Base-by-base conservation (phyloP, 2,329 filamentous ascomycete species). In the Aspergillus ustus region DNA sequence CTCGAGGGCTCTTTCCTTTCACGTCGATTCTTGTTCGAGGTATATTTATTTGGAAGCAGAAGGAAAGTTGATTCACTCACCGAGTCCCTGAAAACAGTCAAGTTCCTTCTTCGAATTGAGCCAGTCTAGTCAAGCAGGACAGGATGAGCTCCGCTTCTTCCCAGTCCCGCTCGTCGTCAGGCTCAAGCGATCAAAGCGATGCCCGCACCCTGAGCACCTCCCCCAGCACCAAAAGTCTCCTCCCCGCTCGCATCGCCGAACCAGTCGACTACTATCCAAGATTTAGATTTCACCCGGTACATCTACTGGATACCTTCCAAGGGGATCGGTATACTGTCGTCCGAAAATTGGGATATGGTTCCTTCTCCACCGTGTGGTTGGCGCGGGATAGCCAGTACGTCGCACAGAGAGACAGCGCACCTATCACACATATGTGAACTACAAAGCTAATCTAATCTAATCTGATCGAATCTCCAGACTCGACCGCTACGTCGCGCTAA, bases 341-440 rank as follows among this genome's bases (percentile, higher is more conserved):
- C 15, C 53, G 53, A 2, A 57, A 57, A 17, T 15, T 57, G 6
- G 53, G 53, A 3, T 57, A 40, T 20, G 53, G 53, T 2, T 57
- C 53, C 3, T 57, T 57, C 20, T 57, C 53, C 2, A 57, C 53
- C 2, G 53, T 57, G 4, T 57, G 53, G 53, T 40, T 57, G 44
- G 53, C 53, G 13, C 34, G 44, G 9, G 53, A 57, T 15, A 37
- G 9, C 6, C 19, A 48, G 53, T 57, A 49, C 6, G 45, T 48
- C n/a, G 34, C 7, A n/a, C n/a, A 37, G 4, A 37, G 31, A 13
- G 4, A 37, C 8, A n/a, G n/a, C n/a, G n/a, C n/a, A n/a, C n/a
- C n/a, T n/a, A n/a, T n/a, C n/a, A n/a, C n/a, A n/a, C n/a, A n/a
- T n/a, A n/a, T n/a, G n/a, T n/a, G n/a, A n/a, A n/a, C n/a, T n/a